phyloP scores from a whole-genome alignment of 352 stramenopile genomes.

The Pythium rhizo-oryzae region DNA sequence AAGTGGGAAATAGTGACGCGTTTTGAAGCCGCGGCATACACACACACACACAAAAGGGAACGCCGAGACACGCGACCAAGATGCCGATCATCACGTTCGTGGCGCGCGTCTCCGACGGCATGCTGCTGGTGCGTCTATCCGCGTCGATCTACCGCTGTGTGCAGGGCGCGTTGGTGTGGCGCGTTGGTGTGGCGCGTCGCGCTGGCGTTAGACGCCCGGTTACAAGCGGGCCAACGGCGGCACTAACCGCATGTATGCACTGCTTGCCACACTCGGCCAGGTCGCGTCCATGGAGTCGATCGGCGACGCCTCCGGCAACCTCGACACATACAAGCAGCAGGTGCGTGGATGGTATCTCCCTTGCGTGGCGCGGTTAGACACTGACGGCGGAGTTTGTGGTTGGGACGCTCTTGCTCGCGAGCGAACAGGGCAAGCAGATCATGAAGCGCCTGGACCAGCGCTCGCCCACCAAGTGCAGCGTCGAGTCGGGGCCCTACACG shows the following conservation, averaged over 20 bases:
- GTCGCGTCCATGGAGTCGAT: constrained; percentile 94
- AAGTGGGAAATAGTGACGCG: constrained; percentile 30
- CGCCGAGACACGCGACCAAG: constrained; percentile 2
- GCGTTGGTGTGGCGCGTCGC: too few species aligned
- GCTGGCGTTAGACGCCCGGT: too few species aligned
- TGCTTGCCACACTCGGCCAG: too few species aligned
- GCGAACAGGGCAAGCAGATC: constrained; percentile 91
- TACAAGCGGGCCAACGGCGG: too few species aligned
- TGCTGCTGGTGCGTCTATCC: constrained; percentile 79
- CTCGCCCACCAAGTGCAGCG: constrained; percentile 93
- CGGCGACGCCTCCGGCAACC: constrained; percentile 74
- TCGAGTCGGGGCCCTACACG: constrained; percentile 91
- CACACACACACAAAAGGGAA: constrained; percentile 10
- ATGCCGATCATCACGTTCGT: constrained; percentile 97
- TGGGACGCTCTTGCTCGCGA: too few species aligned
- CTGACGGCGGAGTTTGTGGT: too few species aligned
- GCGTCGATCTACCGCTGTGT: not conserved
- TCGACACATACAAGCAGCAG: constrained; percentile 91
- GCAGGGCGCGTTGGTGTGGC: too few species aligned
- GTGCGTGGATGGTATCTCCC: too few species aligned
- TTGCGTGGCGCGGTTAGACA: too few species aligned
- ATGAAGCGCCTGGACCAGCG: constrained; percentile 92
- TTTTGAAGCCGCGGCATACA: constrained; percentile 21
- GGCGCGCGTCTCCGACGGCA: constrained; percentile 92
- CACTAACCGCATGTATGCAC: too few species aligned